Percentiles rank a stretch among this genome's conserved stretches.
phyloP scores from a whole-genome alignment of 2,329 filamentous ascomycete genomes.

The Aspergillus texensis region DNA sequence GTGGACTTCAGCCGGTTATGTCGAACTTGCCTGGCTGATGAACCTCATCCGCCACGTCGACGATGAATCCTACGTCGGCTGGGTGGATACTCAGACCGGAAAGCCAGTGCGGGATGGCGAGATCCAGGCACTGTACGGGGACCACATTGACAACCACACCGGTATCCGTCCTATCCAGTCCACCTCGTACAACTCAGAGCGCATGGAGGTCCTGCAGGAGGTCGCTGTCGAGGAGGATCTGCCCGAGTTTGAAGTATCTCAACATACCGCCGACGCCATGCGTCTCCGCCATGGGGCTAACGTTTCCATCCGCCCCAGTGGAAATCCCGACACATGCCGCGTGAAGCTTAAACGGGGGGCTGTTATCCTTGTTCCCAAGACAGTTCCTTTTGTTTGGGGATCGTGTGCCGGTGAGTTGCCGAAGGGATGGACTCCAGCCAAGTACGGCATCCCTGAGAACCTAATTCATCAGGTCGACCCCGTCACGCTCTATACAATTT shows the following conservation, averaged over 20 bases:
- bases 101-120: constrained; percentile 98
- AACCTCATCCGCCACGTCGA: constrained; percentile 99
- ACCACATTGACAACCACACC: no score
- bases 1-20: constrained; percentile 95
- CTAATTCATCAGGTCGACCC: constrained; percentile 98
- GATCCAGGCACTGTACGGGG: constrained; percentile 64
- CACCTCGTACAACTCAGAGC: no score
- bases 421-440: constrained; percentile 94
- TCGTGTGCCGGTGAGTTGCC: constrained; percentile 95
- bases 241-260: no score
- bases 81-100: constrained; percentile 90
- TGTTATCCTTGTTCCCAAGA: constrained; percentile 93
- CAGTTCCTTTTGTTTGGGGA: constrained; percentile 87
- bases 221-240: no score
- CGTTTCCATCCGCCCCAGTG: no score
- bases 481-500: constrained; percentile 91
- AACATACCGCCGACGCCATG: no score
- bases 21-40: constrained; percentile 99
- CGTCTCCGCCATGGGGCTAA: no score
- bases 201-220: no score
- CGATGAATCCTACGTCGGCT: constrained; percentile 91
- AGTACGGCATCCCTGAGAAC: constrained; percentile 94
- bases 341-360: constrained; percentile 95
- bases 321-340: constrained; percentile 48
- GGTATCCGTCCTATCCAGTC: no score